Evolutionary conservation across 768 basidiomycete species (phyloP).

Genomic region (Tylopilus intermedius): DNA sequence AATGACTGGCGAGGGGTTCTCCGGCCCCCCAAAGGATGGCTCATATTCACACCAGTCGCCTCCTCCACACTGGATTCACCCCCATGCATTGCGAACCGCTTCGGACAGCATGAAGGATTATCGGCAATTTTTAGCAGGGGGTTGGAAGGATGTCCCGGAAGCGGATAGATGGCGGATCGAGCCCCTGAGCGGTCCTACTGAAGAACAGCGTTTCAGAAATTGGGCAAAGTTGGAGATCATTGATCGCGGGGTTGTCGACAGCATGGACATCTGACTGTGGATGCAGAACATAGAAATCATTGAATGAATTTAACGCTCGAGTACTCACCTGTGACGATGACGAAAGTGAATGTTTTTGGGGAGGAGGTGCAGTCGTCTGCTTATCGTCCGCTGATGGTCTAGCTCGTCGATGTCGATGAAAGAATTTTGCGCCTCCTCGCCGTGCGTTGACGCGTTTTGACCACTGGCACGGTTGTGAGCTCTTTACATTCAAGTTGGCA

Average conservation of each 20-base stretch:
- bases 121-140: conserved; percentile 46
- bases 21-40: conserved; percentile 12
- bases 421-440: too few relatives aligned
- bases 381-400: too few relatives aligned
- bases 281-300: too few relatives aligned
- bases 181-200: conserved; percentile 42
- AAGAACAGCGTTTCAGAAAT: conserved; percentile 28
- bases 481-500: too few relatives aligned
- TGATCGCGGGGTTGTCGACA: neutral
- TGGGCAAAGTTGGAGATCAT: conserved; percentile 9
- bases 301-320: too few relatives aligned
- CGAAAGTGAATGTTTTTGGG: too few relatives aligned
- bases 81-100: conserved; percentile 5
- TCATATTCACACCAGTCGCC: conserved; percentile 9
- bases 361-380: too few relatives aligned
- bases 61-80: conserved; percentile 13
- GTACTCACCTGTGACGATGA: too few relatives aligned
- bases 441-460: too few relatives aligned
- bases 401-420: too few relatives aligned
- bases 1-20: conserved; percentile 53
- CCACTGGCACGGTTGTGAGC: too few relatives aligned
- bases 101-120: conserved; percentile 29
- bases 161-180: conserved; percentile 61
- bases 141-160: conserved; percentile 56
- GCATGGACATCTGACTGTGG: conserved; percentile 2